Conservation (phyloP, 2,329 filamentous ascomycete species). For the Fusarium albidum region DNA sequence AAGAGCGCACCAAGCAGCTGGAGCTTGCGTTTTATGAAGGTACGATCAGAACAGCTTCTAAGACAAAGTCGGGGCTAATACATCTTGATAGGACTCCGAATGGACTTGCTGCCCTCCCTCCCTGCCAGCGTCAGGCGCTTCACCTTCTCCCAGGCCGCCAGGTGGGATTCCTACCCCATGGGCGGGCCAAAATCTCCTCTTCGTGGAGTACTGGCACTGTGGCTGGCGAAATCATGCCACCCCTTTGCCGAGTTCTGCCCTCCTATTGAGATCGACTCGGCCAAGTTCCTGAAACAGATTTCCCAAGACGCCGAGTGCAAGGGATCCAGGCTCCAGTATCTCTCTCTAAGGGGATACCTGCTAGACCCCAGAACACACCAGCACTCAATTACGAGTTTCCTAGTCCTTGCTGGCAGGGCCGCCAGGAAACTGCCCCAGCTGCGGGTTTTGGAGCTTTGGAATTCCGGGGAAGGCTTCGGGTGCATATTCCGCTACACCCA, state of each 20-base stretch:
- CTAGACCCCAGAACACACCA: neutral
- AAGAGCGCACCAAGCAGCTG: neutral
- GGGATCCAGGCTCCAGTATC: constrained; percentile 7
- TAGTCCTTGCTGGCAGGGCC: neutral
- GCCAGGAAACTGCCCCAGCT: constrained; percentile 7
- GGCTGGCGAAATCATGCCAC: constrained; percentile 15
- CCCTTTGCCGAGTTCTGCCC: constrained; percentile 7
- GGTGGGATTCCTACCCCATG: neutral
- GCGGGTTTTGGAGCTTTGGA: constrained; percentile 19
- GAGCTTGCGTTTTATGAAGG: constrained; percentile 2
- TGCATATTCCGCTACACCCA: constrained; percentile 19
- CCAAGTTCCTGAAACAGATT: neutral
- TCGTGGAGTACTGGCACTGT: neutral
- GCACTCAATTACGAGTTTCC: neutral
- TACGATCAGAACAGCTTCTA: neutral
- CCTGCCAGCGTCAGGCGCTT: constrained; percentile 10
- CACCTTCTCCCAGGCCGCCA: neutral
- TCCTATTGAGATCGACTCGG: fast-evolving
- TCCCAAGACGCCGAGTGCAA: neutral
- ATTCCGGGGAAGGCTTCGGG: neutral
- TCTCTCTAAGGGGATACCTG: neutral
- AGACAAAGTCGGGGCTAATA: neutral
- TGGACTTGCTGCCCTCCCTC: constrained; percentile 7
- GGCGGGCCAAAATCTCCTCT: too few relatives aligned
- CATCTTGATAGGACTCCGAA: constrained; percentile 8